These are phyloP conservation scores for Fonsecaea pedrosoi DNA, from an alignment of 2,329 filamentous ascomycete species.

Conservation along the genomic window DNA sequence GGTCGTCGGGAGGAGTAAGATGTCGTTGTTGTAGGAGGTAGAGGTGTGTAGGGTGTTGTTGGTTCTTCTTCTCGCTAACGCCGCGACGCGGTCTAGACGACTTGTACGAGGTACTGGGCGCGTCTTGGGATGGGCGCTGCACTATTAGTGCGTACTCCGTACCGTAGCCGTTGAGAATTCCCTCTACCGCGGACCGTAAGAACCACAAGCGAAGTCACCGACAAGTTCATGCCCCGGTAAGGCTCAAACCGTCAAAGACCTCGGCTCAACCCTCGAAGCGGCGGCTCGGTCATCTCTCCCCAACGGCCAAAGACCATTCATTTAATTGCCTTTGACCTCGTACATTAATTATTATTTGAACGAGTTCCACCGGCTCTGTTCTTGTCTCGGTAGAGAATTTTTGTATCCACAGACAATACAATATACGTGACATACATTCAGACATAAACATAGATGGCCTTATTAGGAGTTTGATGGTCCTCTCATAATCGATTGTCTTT, in stretches of 20 bases:
- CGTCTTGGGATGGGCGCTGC: neutral
- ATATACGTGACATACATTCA: too few relatives aligned
- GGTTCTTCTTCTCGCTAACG: neutral
- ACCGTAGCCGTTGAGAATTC: neutral
- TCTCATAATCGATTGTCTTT: neutral
- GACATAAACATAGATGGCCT: neutral
- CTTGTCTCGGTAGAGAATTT: too few relatives aligned
- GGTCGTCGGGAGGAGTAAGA: neutral
- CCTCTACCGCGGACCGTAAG: neutral
- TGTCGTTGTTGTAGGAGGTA: neutral
- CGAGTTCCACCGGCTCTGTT: too few relatives aligned
- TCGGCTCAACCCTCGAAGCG: slow-evolving; percentile 7
- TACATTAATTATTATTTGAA: too few relatives aligned
- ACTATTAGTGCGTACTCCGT: neutral
- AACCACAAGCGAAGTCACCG: neutral
- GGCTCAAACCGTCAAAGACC: slow-evolving; percentile 1
- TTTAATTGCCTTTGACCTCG: too few relatives aligned
- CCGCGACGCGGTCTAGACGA: neutral
- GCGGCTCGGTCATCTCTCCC: neutral
- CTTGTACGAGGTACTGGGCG: neutral
- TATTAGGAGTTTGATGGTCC: neutral
- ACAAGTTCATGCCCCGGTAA: neutral
- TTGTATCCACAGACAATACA: too few relatives aligned
- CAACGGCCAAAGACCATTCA: neutral
- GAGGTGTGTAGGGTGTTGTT: too few relatives aligned